Evolutionary conservation across 1,139 yeast genomes (phyloP), one percentile per base, ranked within the genome.

Genomic region (Kodamaea anthophila): DNA sequence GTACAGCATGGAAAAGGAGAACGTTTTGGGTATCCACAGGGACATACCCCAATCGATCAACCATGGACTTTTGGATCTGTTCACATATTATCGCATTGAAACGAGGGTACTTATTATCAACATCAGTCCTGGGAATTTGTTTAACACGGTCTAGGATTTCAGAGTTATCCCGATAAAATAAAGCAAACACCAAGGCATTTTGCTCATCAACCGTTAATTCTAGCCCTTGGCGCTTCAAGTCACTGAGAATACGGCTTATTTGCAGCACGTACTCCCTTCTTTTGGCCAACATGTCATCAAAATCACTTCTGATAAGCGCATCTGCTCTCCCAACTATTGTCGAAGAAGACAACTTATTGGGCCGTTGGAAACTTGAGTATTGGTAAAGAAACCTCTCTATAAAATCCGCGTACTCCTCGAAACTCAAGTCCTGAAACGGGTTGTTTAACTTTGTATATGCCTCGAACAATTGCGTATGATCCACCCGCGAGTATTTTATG

Each of bases 371-470:
- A 28, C 45, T 42, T 10, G 56, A 35, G 18, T 38, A 40, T 4
- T 35, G 29, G 29, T 30, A 31, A 5, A 59, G 39, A 31, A 65
- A 54, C 20, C 41, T 42, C 3, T 42, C 34, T 13, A 71, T 35
- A 20, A 72, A 52, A 7, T 51, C 53, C 35, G 68, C 65, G 20
- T 70, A 48, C 39, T 69, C 68, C 7, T 44, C 38, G 4, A 60
- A 53, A 4, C 46, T 36, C 28, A 68, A 60, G 13, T 51, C 55
- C 6, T 67, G 63, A 3, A 39, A 30, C 1, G 72, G 70, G 8
- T 67, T 42, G 6, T 51, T 47, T 14, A 49, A 38, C 13, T 21
- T 18, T 5, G 19, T 13, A 40, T 63, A 70, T n/a, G 58, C 46
- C 15, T 47, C 44, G 36, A 41, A 64, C 6, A 67, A 43, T 18